phyloP scores from a whole-genome alignment of 345 rosid genomes.

The Eutrema heterophyllum region DNA sequence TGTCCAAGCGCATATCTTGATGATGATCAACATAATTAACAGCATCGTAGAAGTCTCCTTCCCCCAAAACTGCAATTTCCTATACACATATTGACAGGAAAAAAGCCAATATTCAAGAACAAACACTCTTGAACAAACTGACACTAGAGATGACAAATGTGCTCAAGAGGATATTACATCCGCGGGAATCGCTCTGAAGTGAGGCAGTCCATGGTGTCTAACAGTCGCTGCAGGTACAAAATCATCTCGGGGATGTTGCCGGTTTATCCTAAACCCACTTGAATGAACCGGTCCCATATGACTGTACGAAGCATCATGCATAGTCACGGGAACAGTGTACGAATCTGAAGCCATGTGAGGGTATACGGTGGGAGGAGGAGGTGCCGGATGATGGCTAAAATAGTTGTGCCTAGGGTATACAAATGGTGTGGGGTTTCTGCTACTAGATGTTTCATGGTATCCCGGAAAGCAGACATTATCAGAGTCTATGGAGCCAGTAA shows the following conservation, averaged over 20 bases:
- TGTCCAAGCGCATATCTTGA: slow-evolving; percentile 90
- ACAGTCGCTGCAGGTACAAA: slow-evolving; percentile 31
- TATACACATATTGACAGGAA: slow-evolving; percentile 28
- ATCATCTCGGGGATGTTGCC: slow-evolving; percentile 34
- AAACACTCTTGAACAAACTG: slow-evolving; percentile 1
- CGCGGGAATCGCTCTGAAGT: slow-evolving; percentile 47
- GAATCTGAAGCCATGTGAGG: slow-evolving; percentile 50
- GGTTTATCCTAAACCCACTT: slow-evolving; percentile 46
- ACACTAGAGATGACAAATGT: neutral
- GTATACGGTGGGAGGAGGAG: slow-evolving; percentile 38
- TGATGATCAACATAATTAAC: slow-evolving; percentile 59
- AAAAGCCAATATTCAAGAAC: neutral
- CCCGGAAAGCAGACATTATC: slow-evolving; percentile 39
- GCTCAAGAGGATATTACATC: slow-evolving; percentile 44
- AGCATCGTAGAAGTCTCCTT: slow-evolving; percentile 45
- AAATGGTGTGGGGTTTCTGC: slow-evolving; percentile 41
- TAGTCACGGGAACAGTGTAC: slow-evolving; percentile 33
- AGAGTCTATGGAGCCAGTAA: slow-evolving; percentile 43
- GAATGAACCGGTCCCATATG: slow-evolving; percentile 47
- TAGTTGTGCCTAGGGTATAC: slow-evolving; percentile 35
- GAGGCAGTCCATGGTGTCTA: slow-evolving; percentile 52
- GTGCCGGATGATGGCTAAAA: slow-evolving; percentile 39
- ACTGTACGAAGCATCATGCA: slow-evolving; percentile 51
- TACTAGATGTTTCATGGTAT: slow-evolving; percentile 43
- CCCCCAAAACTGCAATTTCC: slow-evolving; percentile 67